Base-by-base conservation (phyloP, 2,329 filamentous ascomycete genomes). In the Chaetoscypha palmicola region DNA sequence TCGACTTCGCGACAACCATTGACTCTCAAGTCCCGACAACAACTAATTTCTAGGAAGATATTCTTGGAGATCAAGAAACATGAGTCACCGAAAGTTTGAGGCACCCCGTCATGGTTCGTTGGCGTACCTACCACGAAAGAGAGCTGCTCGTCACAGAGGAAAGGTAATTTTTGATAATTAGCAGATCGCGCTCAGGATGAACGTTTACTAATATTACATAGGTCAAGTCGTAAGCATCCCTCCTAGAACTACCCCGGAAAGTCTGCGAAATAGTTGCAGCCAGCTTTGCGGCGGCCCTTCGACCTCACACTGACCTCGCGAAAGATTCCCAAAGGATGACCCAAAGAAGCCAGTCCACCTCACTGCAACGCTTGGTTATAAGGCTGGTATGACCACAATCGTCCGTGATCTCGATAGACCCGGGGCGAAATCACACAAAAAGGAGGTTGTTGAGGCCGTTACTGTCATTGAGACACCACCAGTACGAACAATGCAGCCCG, bases 361-460 rank as follows among this genome's bases (percentile, higher is more conserved):
- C 66, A 98, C 92, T 57, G 92, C 92, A 66, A 75, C 88, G 66
- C 90, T 97, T 83, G 92, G 92, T 71, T 98, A 98, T 84, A 98
- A 98, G 88, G 92, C 92, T 69, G 92, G 92, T 72, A 98, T 98
- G 92, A 96, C 89, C 72, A 98, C 92, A 66, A 92, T 97, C 73
- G 92, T 98, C 70, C 91, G 92, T 74, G 58, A 61, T 73, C 81
- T 97, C 72, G 92, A 98, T 82, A 86, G 92, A 73, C 92, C 92
- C 60, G 92, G 92, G 73, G 92, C 92, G 66, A 98, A 98, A 83
- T 81, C 92, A 73, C 89, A 98, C 87, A 97, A 97, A 88, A 89
- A 97, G 82, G 83, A 97, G 74, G 74, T 94, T 68, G 84, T 91
- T 64, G 86, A 94, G 78, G 86, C 88, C 64, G 83, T 86, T 64